Conservation (phyloP, 148 eudicot species). For the Rhododendron henanense region DNA sequence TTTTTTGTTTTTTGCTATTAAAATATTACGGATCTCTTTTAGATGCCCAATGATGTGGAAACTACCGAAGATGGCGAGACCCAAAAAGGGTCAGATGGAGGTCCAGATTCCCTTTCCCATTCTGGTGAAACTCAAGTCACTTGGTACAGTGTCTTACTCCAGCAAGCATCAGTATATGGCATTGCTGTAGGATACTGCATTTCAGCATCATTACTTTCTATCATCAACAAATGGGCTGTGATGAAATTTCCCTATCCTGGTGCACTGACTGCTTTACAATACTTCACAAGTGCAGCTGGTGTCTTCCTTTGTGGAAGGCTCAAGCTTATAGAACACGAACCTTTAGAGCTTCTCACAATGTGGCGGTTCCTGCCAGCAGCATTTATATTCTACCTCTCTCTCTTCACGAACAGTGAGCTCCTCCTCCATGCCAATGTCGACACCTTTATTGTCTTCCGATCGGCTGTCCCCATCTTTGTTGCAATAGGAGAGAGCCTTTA, state of each 20-base stretch:
- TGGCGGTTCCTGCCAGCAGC: constrained; percentile 93
- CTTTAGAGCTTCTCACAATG: constrained; percentile 70
- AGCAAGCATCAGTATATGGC: constrained; percentile 83
- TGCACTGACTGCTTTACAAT: background rate
- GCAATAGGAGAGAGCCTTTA: constrained; percentile 88
- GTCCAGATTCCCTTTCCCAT: constrained; percentile 23
- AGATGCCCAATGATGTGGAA: constrained; percentile 68
- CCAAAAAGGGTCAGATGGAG: constrained; percentile 21
- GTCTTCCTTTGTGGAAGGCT: constrained; percentile 64
- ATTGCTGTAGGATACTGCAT: constrained; percentile 91
- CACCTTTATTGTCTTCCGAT: constrained; percentile 90
- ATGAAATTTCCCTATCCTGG: background rate
- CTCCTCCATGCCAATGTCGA: constrained; percentile 96
- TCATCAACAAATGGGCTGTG: constrained; percentile 23
- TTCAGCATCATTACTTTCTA: constrained; percentile 83
- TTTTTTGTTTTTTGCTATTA: background rate
- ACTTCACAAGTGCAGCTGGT: background rate
- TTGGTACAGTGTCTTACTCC: constrained; percentile 57
- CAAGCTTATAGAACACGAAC: constrained; percentile 64
- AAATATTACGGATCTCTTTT: constrained; percentile 1
- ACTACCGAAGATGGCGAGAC: constrained; percentile 39
- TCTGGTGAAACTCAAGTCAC: constrained; percentile 32
- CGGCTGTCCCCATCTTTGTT: constrained; percentile 94
- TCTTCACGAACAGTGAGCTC: constrained; percentile 95
- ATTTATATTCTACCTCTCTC: constrained; percentile 87